Evolutionary conservation across 2,329 filamentous ascomycete genomes (phyloP).

Genomic region (Bipolaris cookei): DNA sequence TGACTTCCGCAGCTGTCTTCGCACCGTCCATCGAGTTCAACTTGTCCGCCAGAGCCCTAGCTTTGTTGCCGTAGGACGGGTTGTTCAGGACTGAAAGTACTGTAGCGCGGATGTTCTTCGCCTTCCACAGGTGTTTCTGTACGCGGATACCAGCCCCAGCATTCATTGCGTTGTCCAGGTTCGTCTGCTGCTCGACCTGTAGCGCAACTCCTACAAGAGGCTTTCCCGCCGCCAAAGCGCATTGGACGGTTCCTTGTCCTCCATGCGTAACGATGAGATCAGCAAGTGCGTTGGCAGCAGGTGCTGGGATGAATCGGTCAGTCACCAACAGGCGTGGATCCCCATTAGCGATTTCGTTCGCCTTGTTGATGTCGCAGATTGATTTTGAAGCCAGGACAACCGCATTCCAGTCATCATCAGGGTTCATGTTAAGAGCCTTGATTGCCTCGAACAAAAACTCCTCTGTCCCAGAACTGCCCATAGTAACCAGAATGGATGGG

Average conservation of each 20-base stretch:
- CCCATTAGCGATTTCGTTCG: constrained; percentile 28
- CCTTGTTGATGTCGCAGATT: constrained; percentile 39
- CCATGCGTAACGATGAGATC: constrained; percentile 41
- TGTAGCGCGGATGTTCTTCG: constrained; percentile 35
- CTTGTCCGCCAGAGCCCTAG: constrained; percentile 31
- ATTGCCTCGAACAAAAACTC: constrained; percentile 43
- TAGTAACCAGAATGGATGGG: constrained; percentile 37
- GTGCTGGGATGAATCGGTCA: constrained; percentile 41
- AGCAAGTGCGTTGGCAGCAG: constrained; percentile 37
- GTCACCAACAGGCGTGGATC: constrained; percentile 40
- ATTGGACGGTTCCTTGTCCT: constrained; percentile 44
- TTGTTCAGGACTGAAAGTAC: constrained; percentile 35
- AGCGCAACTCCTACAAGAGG: constrained; percentile 42
- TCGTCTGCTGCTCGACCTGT: constrained; percentile 45
- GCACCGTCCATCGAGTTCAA: constrained; percentile 42
- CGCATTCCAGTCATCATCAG: constrained; percentile 39
- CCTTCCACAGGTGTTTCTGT: constrained; percentile 40
- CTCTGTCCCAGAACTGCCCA: constrained; percentile 43
- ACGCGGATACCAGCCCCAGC: constrained; percentile 39
- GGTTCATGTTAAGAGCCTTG: constrained; percentile 33
- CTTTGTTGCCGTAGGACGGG: constrained; percentile 33
- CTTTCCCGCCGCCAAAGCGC: constrained; percentile 40
- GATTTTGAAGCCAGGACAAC: constrained; percentile 42
- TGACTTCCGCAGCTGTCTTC: constrained; percentile 36
- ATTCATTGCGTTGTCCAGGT: constrained; percentile 45